Base-by-base conservation (phyloP, 495 filamentous ascomycete species). In the Cercophora sp. region DNA sequence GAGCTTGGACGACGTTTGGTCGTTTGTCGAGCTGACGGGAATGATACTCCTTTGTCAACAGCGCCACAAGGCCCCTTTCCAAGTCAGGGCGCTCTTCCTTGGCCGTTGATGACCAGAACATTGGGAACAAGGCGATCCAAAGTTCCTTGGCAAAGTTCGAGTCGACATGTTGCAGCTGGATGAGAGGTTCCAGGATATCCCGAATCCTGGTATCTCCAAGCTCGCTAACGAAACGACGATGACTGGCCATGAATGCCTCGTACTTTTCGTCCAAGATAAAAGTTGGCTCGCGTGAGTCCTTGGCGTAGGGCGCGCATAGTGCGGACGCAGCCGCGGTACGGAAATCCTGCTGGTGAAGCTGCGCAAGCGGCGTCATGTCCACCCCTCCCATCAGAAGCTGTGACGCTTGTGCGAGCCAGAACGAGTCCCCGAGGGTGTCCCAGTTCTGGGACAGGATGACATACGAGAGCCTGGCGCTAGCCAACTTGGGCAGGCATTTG, bases 31-130 rank as follows among this genome's bases (percentile, higher is more conserved):
- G 80, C 63, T 96, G 93, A 31, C 91, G 83, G 47, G 86, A 82
- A 70, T 99, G 94, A 65, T 91, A 96, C 55, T 99, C 94, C 61
- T 92, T 95, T 2, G 91, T 94, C 9, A 97, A 75, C 23, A 99
- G 74, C 3, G 80, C 74, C 4, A 95, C 88, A 63, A 96, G 78
- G 8, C 90, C 92, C 61, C 90, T 88, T 58, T 96, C 87, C 35
- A 99, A 77, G 34, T 97, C 92, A n/a, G 79, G 80, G 42, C 91
- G 84, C 57, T 97, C 94, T 52, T 97, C 94, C 57, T 82, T 86
- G 2, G 85, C 80, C 9, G 92, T 75, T 1, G 88, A 85, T 11
- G 92, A 88, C 94, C 93, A 97, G 68, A 86, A 94, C 47, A 96
- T 81, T 0, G 91, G 89, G 70, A 97, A 99, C 22, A 96, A 70